Evolutionary conservation across 257 asterid species (phyloP), one percentile per base, ranked within the genome.

Genomic region (Euphrasia confusa): DNA sequence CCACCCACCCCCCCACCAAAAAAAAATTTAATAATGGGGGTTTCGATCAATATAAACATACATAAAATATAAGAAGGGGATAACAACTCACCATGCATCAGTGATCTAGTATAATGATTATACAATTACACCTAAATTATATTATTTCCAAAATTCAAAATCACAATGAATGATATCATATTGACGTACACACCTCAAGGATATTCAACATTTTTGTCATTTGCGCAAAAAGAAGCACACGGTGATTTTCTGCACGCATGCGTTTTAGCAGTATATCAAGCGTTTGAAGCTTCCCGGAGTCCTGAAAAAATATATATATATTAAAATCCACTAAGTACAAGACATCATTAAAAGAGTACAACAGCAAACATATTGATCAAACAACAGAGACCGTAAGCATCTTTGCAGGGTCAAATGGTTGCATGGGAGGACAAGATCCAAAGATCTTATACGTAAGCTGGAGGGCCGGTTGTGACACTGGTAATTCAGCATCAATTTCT

Each of bases 351-450:
- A 55, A 65, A 28, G 70, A 40, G 68, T n/a, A 24, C 8, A 63
- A 32, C 39, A 33, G 52, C 0, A 37, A 37, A 7, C n/a, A 32
- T 26, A 52, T 61, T 63, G 71, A 58, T 61, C 32, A 59, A 21
- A 69, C 50, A 49, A 6, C 12, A 7, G 83, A 54, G 71, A 85
- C 97, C 15, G 99, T 89, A 48, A 93, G 89, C 99, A 93, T 93
- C 84, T 87, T 93, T 52, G 99, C 95, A 44, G 97, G 97, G 78
- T 87, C 99, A 80, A 93, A 93, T 52, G 96, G 99, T 74, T 93
- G 97, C 93, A 85, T 81, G 48, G 99, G 99, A 2, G 99, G 99
- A 72, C 97, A 93, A 49, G 99, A 89, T 27, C 97, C 99, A 54
- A 93, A 93, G 50, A 93, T 77, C 80, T 77, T 68, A 73, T 89